Evolutionary conservation across 805 yeast genomes (phyloP).

Genomic region (Candida nitratophila): DNA sequence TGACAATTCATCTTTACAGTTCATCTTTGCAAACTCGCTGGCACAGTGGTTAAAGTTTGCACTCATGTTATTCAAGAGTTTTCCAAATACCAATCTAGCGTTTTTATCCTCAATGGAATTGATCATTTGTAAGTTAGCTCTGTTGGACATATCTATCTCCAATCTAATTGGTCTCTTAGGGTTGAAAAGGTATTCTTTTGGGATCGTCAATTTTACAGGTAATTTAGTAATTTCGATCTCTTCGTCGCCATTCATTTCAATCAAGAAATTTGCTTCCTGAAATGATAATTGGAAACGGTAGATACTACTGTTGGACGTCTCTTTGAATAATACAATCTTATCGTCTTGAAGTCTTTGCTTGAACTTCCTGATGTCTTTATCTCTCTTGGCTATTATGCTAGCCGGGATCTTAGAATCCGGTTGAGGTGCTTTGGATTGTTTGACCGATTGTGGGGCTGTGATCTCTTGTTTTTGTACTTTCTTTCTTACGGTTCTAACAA

Average conservation of each 20-base stretch:
- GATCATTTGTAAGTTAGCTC: conserved; percentile 18
- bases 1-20: not conserved
- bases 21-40: conserved; percentile 10
- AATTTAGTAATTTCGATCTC: conserved; percentile 19
- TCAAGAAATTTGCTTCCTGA: conserved; percentile 19
- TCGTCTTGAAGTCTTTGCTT: conserved; percentile 18
- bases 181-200: conserved; percentile 24
- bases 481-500: conserved; percentile 32
- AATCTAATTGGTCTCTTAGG: conserved; percentile 19
- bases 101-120: conserved; percentile 21
- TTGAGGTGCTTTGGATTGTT: conserved; percentile 1
- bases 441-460: conserved; percentile 1
- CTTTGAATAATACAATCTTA: conserved; percentile 18
- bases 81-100: conserved; percentile 23
- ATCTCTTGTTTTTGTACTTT: conserved; percentile 1
- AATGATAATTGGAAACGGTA: conserved; percentile 20
- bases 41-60: conserved; percentile 21
- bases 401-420: conserved; percentile 3
- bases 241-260: conserved; percentile 19
- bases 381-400: conserved; percentile 9
- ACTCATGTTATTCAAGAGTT: conserved; percentile 22
- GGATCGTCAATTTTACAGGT: conserved; percentile 23
- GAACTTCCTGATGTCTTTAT: conserved; percentile 19
- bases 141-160: conserved; percentile 26
- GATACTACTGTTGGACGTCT: conserved; percentile 22